These are phyloP conservation scores for Nosema muscidifuracis DNA, from an alignment of 371 early-diverging fungal genomes.

Conservation along the genomic window DNA sequence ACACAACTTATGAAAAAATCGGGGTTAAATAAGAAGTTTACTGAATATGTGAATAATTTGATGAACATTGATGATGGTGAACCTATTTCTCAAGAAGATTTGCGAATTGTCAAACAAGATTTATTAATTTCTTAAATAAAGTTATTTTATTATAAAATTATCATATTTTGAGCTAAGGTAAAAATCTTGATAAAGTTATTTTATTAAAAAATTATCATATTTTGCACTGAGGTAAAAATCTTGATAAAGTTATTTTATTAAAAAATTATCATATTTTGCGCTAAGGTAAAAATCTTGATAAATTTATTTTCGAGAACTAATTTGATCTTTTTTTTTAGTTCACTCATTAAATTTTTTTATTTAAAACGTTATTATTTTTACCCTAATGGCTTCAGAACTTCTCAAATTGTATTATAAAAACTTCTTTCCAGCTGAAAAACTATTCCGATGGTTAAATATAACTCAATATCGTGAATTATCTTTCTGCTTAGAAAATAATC, in stretches of 20 bases:
- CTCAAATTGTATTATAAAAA: conserved; percentile 47
- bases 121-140: neutral
- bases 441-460: conserved; percentile 51
- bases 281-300: too few relatives aligned
- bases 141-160: too few relatives aligned
- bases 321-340: too few relatives aligned
- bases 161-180: too few relatives aligned
- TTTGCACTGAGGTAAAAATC: too few relatives aligned
- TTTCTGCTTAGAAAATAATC: conserved; percentile 71
- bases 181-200: too few relatives aligned
- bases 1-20: conserved; percentile 23
- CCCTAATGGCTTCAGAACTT: neutral
- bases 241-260: too few relatives aligned
- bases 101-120: conserved; percentile 25
- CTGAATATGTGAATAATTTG: neutral
- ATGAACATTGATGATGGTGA: conserved; percentile 46
- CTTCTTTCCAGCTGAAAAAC: conserved; percentile 49
- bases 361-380: too few relatives aligned
- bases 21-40: neutral
- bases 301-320: too few relatives aligned
- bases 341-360: too few relatives aligned
- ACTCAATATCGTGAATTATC: conserved; percentile 73
- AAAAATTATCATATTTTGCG: too few relatives aligned
- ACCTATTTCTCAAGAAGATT: conserved; percentile 26
- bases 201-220: too few relatives aligned